Evolutionary conservation across 371 early-diverging fungal genomes (phyloP), one percentile per base, ranked within the genome.

Genomic region (Entomophthora muscae): DNA sequence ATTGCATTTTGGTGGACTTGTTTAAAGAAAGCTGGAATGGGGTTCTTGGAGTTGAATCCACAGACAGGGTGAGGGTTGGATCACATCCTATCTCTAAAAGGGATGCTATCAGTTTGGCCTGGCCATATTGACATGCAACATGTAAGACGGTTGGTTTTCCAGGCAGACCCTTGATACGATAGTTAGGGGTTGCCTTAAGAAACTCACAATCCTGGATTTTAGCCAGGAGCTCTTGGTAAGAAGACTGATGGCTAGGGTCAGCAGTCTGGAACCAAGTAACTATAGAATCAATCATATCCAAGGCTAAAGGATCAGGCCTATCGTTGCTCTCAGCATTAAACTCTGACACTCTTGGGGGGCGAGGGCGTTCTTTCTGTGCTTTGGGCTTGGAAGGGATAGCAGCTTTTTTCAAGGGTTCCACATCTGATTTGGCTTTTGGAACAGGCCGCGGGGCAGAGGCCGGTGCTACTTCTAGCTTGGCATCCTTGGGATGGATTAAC

Each of bases 11-110:
- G 0, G 84, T 83, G 21, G 78, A 76, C 63, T 89, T 88, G 69
- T 83, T 80, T 53, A 76, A 80, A 7, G 88, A 78, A 3, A 91
- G 73, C 42, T 91, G 89, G 66, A 92, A 95, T 0, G 95, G 84
- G 7, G 85, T 84, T 62, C 79, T 23, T 21, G 53, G 27, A 28
- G 52, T 22, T 54, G 32, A 10, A 21, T 7, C 33, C 23, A 21
- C 29, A 52, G 32, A 21, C 10, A 30, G 73, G 17, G 80, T 73
- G 1, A 84, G 68, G 0, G 91, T 90, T 0, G 93, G 93, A 65
- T 93, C 88, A 0, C 42, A 54, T 1, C 52, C 42, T 51, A 56
- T 24, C 13, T 52, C 22, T 42, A 95, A 70, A 1, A 95, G 71
- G 2, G 68, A 69, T 3, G 74, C 72, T 0, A 93, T 81, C 2